Percentiles rank a stretch among this genome's conserved stretches.
Evolutionary conservation across 176 grass and related monocot species (phyloP).

Genomic region (Ananas comosus): DNA sequence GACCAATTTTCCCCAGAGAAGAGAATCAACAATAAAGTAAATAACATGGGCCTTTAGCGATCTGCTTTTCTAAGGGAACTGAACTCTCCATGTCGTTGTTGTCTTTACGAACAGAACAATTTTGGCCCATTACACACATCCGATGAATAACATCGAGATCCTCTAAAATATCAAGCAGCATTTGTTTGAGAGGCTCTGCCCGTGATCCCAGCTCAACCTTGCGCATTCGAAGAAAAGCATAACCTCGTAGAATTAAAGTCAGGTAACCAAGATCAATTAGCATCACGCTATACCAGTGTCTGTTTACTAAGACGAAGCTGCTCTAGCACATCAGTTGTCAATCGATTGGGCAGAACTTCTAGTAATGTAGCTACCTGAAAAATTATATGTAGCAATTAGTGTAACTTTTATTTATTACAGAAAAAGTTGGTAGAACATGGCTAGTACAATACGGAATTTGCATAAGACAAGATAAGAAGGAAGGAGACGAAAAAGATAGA

Average conservation of each 20-base stretch:
- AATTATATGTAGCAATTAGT: neutral
- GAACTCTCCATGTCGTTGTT: constrained; percentile 59
- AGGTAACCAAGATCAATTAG: neutral
- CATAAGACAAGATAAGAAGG: no score
- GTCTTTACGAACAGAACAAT: constrained; percentile 52
- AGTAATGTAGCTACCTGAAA: constrained; percentile 76
- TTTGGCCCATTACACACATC: constrained; percentile 95
- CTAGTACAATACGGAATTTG: no score
- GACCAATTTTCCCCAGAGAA: constrained; percentile 1
- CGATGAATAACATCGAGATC: constrained; percentile 87
- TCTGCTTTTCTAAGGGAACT: constrained; percentile 72
- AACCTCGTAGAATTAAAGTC: constrained; percentile 10
- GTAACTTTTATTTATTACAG: neutral
- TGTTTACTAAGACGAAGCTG: constrained; percentile 98
- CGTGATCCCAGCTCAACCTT: constrained; percentile 95
- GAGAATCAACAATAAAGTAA: neutral
- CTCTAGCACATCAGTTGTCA: constrained; percentile 91
- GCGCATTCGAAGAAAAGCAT: constrained; percentile 20
- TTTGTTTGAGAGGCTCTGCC: constrained; percentile 92
- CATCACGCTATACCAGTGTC: constrained; percentile 39
- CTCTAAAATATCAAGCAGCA: constrained; percentile 87
- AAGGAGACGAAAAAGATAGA: no score
- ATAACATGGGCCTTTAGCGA: constrained; percentile 66
- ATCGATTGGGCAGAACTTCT: constrained; percentile 90
- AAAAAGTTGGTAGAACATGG: no score